phyloP scores from a whole-genome alignment of 2,329 filamentous ascomycete genomes.

The Dactylonectria macrodidyma region DNA sequence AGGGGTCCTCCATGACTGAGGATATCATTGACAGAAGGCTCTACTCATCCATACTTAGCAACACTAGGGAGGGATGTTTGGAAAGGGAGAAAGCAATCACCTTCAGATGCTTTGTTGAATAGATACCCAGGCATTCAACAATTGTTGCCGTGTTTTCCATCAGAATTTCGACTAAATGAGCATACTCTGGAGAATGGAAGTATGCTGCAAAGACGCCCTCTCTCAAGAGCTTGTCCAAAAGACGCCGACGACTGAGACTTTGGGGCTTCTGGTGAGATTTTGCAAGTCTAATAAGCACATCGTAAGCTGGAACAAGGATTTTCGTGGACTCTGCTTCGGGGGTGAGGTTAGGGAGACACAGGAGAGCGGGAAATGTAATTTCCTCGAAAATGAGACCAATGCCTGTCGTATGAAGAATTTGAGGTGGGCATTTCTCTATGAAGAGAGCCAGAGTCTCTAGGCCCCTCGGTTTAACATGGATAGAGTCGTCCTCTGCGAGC shows the following conservation, averaged over 20 bases:
- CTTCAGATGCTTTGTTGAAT: slow-evolving; percentile 78
- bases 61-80: neutral
- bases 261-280: slow-evolving; percentile 45
- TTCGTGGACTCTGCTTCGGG: slow-evolving; percentile 77
- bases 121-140: slow-evolving; percentile 71
- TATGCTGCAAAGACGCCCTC: slow-evolving; percentile 70
- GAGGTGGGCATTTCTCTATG: slow-evolving; percentile 66
- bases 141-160: slow-evolving; percentile 65
- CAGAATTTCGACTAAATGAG: slow-evolving; percentile 70
- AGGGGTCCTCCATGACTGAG: slow-evolving; percentile 77
- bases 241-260: slow-evolving; percentile 46
- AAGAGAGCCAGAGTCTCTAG: slow-evolving; percentile 69
- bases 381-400: slow-evolving; percentile 79
- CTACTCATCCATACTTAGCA: slow-evolving; percentile 53
- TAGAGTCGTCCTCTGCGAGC: slow-evolving; percentile 75
- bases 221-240: slow-evolving; percentile 70
- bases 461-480: slow-evolving; percentile 67
- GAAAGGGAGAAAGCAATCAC: slow-evolving; percentile 52
- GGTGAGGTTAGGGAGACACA: slow-evolving; percentile 83
- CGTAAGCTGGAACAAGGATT: slow-evolving; percentile 77
- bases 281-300: slow-evolving; percentile 74
- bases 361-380: slow-evolving; percentile 79
- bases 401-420: slow-evolving; percentile 73
- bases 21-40: slow-evolving; percentile 78
- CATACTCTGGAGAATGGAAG: slow-evolving; percentile 72